Base-by-base conservation (phyloP, 768 basidiomycete species). In the Suillus placidus region DNA sequence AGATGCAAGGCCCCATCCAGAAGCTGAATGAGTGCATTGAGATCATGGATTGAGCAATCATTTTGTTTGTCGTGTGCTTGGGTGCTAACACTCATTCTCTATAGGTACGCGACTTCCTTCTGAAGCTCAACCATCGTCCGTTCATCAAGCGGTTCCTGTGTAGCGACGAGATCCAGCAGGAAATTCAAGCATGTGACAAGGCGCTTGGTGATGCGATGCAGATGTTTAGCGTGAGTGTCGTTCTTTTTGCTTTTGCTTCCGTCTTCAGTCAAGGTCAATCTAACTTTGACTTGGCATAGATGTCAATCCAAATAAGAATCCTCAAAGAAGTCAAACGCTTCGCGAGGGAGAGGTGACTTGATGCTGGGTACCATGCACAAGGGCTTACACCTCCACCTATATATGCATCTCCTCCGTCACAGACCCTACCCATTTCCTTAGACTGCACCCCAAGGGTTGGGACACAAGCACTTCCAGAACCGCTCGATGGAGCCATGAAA, bases 141-240 rank as follows among this genome's bases (percentile, higher is more conserved):
- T 94, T 93, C 78, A 76, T 94, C 67, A 91, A 92, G 75, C 83
- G 91, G 5, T 94, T 91, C 71, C 81, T 94, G 45, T 87, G 88
- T 72, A 85, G 90, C 51, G 88, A 91, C 45, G 91, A 93, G 67
- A 88, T 88, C 35, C 72, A 82, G 18, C 77, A 79, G 3, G 82
- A 85, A 38, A 85, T 93, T 43, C 70, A 74, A 0, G 76, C 72
- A 3, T 89, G 88, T 60, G 84, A 87, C 60, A 78, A 82, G 13
- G 79, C 79, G 2, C 78, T 93, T 26, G 78, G 79, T 32, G 85
- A 89, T 43, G 85, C 86, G 6, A 72, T 89, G 47, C 74, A 76
- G n/a, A 80, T 88, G 72, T 89, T 91, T 71, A 79, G 84, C 40
- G 84, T 82, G 64, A 65, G 80, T 76, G 38, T 13, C 71, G 69